phyloP scores from a whole-genome alignment of 1,139 yeast genomes.

The Pichia sp. region DNA sequence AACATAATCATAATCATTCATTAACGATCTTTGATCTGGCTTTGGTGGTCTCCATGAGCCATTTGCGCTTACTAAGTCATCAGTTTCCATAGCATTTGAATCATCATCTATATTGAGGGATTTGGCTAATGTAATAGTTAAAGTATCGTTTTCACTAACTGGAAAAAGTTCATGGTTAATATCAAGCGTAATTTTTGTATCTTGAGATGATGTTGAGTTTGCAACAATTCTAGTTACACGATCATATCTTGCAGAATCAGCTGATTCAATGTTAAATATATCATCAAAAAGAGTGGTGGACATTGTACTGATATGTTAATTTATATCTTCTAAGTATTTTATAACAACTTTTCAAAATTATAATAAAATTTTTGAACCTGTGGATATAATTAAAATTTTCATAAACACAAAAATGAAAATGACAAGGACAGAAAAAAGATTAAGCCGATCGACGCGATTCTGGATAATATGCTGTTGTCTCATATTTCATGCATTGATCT shows the following conservation, averaged over 20 bases:
- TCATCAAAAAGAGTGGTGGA: slow-evolving; percentile 88
- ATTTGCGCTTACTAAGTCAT: slow-evolving; percentile 42
- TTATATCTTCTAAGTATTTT: too few species aligned
- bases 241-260: slow-evolving; percentile 87
- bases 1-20: slow-evolving; percentile 96
- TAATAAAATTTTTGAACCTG: not conserved
- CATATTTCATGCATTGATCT: too few species aligned
- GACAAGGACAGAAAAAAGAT: not conserved
- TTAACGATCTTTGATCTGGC: slow-evolving; percentile 74
- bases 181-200: slow-evolving; percentile 81
- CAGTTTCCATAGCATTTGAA: slow-evolving; percentile 22
- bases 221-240: slow-evolving; percentile 88
- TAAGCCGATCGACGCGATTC: too few species aligned
- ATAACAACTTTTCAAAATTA: too few species aligned
- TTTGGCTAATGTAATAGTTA: slow-evolving; percentile 85
- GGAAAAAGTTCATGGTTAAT: slow-evolving; percentile 92
- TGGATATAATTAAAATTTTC: not conserved
- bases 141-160: slow-evolving; percentile 65
- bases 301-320: slow-evolving; percentile 35
- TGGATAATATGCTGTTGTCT: too few species aligned
- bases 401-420: not conserved
- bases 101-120: slow-evolving; percentile 57
- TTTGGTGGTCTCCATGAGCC: slow-evolving; percentile 92
- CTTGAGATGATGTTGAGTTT: slow-evolving; percentile 75
- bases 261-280: slow-evolving; percentile 77